Evolutionary conservation across 805 yeast genomes (phyloP).

Genomic region (Kazachstania psychrophila): DNA sequence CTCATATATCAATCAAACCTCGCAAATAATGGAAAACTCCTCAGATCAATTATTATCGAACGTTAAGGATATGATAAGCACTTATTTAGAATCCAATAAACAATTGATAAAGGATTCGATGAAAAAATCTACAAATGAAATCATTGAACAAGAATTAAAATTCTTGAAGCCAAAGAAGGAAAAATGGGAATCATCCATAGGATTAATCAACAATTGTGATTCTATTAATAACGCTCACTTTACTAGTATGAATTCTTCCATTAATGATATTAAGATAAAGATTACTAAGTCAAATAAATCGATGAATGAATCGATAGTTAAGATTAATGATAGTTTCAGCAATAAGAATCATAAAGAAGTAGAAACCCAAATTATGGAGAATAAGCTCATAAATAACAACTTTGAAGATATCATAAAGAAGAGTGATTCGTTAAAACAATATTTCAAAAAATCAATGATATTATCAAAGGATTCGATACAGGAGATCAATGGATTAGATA

Average conservation of each 20-base stretch:
- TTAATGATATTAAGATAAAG: conserved; percentile 14
- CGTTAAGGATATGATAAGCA: conserved; percentile 17
- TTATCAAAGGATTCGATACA: conserved; percentile 7
- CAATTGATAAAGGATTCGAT: conserved; percentile 20
- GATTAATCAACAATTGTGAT: conserved; percentile 28
- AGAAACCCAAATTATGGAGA: conserved; percentile 6
- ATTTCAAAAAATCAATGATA: conserved; percentile 5
- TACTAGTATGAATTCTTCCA: conserved; percentile 11
- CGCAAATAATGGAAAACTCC: conserved; percentile 17
- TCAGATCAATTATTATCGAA: conserved; percentile 16
- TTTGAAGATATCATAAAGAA: conserved; percentile 14
- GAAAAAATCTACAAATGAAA: conserved; percentile 20
- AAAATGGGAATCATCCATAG: conserved; percentile 26
- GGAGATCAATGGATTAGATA: conserved; percentile 7
- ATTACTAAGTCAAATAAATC: conserved; percentile 12
- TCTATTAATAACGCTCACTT: conserved; percentile 21
- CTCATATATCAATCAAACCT: conserved; percentile 19
- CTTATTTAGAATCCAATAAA: conserved; percentile 19
- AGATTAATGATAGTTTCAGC: conserved; percentile 12
- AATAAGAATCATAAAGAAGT: conserved; percentile 6
- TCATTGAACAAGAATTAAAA: conserved; percentile 24
- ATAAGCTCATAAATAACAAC: conserved; percentile 11
- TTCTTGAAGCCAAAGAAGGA: conserved; percentile 22
- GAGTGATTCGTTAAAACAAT: conserved; percentile 9
- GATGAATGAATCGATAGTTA: conserved; percentile 12